Evolutionary conservation across 192 early-diverging fungal genomes (phyloP), one percentile per base, ranked within the genome.

Genomic region (Entrophospora sp.): DNA sequence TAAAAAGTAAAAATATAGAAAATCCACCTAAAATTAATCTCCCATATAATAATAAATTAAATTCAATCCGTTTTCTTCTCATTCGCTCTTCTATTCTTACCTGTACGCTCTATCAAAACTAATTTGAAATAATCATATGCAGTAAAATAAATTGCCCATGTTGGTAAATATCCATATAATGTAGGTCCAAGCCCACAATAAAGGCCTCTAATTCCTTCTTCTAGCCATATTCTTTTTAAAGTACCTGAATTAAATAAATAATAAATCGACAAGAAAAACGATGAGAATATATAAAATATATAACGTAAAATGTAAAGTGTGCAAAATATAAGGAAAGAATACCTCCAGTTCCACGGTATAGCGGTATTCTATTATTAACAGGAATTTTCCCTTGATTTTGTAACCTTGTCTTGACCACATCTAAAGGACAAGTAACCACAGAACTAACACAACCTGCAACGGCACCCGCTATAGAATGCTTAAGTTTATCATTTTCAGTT

Each of bases 141-240:
- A 4, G 86, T 81, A 80, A 95, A 94, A 76, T 92, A 97, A 36
- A 97, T 88, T 28, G 88, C 91, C 86, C 93, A 89, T 44, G 87
- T 90, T n/a, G 91, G 90, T 57, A 97, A 72, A 67, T 94, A 97
- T 27, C 91, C 91, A 66, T 89, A 82, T 61, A 93, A 81, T 49
- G 91, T 93, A 16, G 89, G 86, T 56, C 87, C 82, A 30, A 97
- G 78, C 3, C 95, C 95, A 43, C 90, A 80, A 78, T 93, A 97
- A 43, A 95, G 75, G 25, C 95, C 95, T 30, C 83, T 83, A 27
- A 92, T 58, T 13, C 95, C 92, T 70, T 97, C 93, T 64, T 88
- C 87, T n/a, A 51, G 28, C 75, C 81, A 85, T 51, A 94, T 94
- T 59, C 80, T 75, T 18, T 75, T 68, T 48, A 96, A 78, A 2